A percentile compares a stretch with the other conserved stretches of the same genome.
Conservation (phyloP, 2,329 filamentous ascomycete species). For the Aspergillus proliferans region DNA sequence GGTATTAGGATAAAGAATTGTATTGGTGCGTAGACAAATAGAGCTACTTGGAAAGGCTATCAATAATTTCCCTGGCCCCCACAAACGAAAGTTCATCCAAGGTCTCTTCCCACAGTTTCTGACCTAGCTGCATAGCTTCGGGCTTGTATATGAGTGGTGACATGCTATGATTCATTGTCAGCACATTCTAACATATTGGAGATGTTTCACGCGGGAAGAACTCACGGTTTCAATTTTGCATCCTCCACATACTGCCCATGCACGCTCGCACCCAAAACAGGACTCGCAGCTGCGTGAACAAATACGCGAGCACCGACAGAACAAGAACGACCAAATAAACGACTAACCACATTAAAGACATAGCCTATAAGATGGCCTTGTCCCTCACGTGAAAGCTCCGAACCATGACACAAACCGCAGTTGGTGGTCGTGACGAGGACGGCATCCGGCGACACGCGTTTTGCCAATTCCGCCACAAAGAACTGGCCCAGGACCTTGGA, state of each 20-base stretch:
- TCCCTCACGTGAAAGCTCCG: conserved; percentile 4
- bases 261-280: not conserved
- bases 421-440: conserved; percentile 3
- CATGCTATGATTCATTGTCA: not conserved
- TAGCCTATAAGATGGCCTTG: not conserved
- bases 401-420: conserved; percentile 3
- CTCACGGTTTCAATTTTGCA: conserved; percentile 1
- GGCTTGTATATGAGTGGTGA: not conserved
- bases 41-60: too few species aligned
- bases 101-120: not conserved
- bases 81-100: not conserved
- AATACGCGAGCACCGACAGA: conserved; percentile 5
- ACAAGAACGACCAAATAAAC: not conserved
- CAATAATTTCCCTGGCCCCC: not conserved
- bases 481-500: conserved; percentile 12
- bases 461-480: conserved; percentile 5
- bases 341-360: not conserved
- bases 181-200: not conserved
- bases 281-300: conserved; percentile 4
- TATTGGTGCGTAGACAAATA: too few species aligned
- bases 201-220: not conserved
- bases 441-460: conserved; percentile 1
- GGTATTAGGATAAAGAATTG: too few species aligned
- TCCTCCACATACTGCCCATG: conserved; percentile 6
- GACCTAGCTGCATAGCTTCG: not conserved